These are phyloP conservation scores for Penicillium sp. DNA, from an alignment of 2,329 filamentous ascomycete species.

Conservation along the genomic window DNA sequence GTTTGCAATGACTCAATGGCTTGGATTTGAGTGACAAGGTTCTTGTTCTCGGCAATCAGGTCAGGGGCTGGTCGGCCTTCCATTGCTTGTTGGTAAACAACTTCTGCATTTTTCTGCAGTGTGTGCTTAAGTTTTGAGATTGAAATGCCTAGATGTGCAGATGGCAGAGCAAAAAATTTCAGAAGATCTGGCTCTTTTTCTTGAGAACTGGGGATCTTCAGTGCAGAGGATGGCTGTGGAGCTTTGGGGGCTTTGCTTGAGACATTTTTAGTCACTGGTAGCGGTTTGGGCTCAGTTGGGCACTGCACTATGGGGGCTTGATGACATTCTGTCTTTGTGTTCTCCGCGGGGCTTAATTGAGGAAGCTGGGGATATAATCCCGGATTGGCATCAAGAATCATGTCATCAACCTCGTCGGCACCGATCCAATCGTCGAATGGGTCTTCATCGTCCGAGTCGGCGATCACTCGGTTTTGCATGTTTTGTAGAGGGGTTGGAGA, in stretches of 20 bases:
- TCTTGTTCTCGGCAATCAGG: constrained; percentile 36
- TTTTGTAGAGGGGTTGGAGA: constrained; percentile 8
- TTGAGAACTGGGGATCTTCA: constrained; percentile 19
- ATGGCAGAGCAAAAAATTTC: constrained; percentile 34
- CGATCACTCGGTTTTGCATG: constrained; percentile 25
- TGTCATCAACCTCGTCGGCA: constrained; percentile 21
- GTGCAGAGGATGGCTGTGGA: constrained; percentile 16
- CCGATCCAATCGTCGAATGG: constrained; percentile 26
- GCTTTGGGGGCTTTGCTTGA: neutral
- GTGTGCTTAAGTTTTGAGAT: constrained; percentile 32
- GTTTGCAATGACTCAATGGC: constrained; percentile 36
- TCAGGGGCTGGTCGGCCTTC: constrained; percentile 35
- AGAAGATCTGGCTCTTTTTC: constrained; percentile 25
- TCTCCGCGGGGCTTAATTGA: constrained; percentile 15
- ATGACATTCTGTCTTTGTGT: constrained; percentile 5
- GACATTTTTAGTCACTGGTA: neutral
- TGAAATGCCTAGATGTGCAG: constrained; percentile 24
- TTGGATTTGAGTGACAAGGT: constrained; percentile 37
- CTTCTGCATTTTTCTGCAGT: constrained; percentile 36
- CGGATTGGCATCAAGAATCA: constrained; percentile 23
- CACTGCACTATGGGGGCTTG: neutral
- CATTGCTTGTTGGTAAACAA: constrained; percentile 39
- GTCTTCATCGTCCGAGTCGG: constrained; percentile 39
- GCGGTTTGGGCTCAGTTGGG: neutral
- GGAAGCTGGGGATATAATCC: constrained; percentile 34